Evolutionary conservation across 345 rosid genomes (phyloP), one percentile per base, ranked within the genome.

Genomic region (Eutrema yunnanense): DNA sequence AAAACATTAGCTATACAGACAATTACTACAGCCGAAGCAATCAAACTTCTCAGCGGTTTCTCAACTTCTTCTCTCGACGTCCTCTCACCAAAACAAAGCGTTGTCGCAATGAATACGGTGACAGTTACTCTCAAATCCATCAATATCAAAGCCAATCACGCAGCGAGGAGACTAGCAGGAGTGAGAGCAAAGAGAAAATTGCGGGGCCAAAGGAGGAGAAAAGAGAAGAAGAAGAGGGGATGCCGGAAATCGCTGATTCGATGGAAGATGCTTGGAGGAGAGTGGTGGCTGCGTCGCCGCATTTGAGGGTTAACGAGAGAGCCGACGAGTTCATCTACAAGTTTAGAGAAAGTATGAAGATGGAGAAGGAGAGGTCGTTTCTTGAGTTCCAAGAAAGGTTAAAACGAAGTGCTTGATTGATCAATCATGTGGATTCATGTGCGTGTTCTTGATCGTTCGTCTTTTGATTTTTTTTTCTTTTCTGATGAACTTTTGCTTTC

Each of bases 201-300:
- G 19, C 37, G 36, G 55, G n/a, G 48, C 26, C 22, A 69, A 56
- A 57, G 56, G 67, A 57, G 5, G 62, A 55, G 61, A 37, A 60
- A 38, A 57, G 12, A 73, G 73, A 16, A 44, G 78, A 67, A 46
- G 72, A 61, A 32, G 80, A 13, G 5, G 76, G 41, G 79, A 79
- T 41, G 78, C 80, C 52, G 78, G 79, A 44, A 65, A 37, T 70
- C 56, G 58, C 55, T 56, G 69, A 84, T 30, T 84, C 82, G 5
- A 67, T 92, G 44, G 98, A 92, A 61, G 96, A 92, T 77, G 88
- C 88, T 8, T 92, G 96, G 96, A 87, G 84, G 65, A 85, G 84
- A 55, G 81, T 86, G 16, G 89, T 92, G 43, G 92, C 93, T 30
- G 79, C 72, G 8, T 90, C 98, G 11, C 96, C 96, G 0, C 96